phyloP scores from a whole-genome alignment of 352 stramenopile species.

The Thraustochytrium striatum region DNA sequence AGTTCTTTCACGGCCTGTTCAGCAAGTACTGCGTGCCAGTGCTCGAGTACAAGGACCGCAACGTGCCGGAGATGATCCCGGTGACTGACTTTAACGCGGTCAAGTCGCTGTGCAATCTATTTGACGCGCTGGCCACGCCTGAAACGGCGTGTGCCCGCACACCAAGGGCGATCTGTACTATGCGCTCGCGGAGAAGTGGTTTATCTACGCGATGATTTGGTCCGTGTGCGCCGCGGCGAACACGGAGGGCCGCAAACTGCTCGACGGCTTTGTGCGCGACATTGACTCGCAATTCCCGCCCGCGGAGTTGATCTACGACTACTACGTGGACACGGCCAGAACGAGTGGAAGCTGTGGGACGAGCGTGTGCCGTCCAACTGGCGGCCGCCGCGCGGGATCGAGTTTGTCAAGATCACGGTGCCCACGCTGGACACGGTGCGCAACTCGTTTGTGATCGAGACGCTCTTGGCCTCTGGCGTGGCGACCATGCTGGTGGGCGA shows the following conservation, averaged over 20 bases:
- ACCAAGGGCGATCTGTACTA: slow-evolving; percentile 1
- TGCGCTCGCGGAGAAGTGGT: slow-evolving; percentile 52
- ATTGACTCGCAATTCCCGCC: slow-evolving; percentile 52
- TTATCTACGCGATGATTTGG: slow-evolving; percentile 70
- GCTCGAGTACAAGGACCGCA: slow-evolving; percentile 71
- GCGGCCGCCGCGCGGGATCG: slow-evolving; percentile 78
- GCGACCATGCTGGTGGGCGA: slow-evolving; percentile 87
- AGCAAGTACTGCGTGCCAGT: slow-evolving; percentile 86
- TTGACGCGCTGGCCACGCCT: slow-evolving; percentile 70
- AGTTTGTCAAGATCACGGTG: slow-evolving; percentile 88
- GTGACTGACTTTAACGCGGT: slow-evolving; percentile 89
- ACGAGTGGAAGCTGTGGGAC: slow-evolving; percentile 87
- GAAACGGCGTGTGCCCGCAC: slow-evolving; percentile 57
- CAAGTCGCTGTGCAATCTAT: slow-evolving; percentile 84
- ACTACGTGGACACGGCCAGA: slow-evolving; percentile 79
- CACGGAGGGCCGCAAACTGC: slow-evolving; percentile 58
- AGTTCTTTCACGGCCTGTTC: slow-evolving; percentile 70
- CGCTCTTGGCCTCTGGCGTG: slow-evolving; percentile 71
- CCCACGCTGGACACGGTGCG: slow-evolving; percentile 88
- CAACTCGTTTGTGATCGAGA: slow-evolving; percentile 82
- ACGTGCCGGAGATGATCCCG: slow-evolving; percentile 76
- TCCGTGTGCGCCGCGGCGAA: slow-evolving; percentile 81
- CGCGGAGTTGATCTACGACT: slow-evolving; percentile 73
- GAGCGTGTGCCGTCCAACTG: slow-evolving; percentile 70
- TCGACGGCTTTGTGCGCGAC: slow-evolving; percentile 52